Evolutionary conservation across 2,329 filamentous ascomycete species (phyloP).

Genomic region (Bipolaris sorokiniana): DNA sequence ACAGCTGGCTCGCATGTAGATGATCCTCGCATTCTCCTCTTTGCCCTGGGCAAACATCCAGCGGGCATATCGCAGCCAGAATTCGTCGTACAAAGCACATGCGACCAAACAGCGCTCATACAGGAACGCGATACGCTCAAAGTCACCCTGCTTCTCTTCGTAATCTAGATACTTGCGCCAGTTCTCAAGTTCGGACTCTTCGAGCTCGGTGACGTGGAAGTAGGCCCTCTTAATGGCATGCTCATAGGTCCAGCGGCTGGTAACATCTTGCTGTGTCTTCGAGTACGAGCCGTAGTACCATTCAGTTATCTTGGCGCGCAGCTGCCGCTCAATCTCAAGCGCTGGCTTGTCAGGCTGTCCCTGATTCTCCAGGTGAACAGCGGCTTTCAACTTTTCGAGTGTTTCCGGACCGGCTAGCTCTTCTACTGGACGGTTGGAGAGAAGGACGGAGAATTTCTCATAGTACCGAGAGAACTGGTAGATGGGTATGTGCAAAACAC

Average conservation of each 20-base stretch:
- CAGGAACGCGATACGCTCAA: constrained; percentile 75
- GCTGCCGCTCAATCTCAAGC: constrained; percentile 80
- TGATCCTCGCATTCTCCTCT: constrained; percentile 87
- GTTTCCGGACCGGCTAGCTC: constrained; percentile 75
- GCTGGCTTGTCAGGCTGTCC: constrained; percentile 66
- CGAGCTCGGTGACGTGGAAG: constrained; percentile 93
- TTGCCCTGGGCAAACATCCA: constrained; percentile 84
- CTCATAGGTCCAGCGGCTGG: constrained; percentile 93
- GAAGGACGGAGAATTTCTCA: constrained; percentile 80
- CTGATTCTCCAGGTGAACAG: constrained; percentile 70
- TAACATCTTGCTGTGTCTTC: constrained; percentile 83
- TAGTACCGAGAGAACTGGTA: constrained; percentile 96
- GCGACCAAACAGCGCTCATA: constrained; percentile 95
- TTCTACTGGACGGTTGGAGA: constrained; percentile 72
- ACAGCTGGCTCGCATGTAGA: constrained; percentile 85
- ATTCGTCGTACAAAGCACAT: constrained; percentile 94
- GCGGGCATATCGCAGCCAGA: constrained; percentile 95
- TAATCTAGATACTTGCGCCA: constrained; percentile 98
- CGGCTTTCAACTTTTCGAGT: constrained; percentile 71
- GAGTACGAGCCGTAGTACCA: constrained; percentile 82
- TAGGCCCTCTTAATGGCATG: constrained; percentile 94
- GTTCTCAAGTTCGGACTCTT: constrained; percentile 81
- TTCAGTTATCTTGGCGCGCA: constrained; percentile 79
- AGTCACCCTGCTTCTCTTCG: constrained; percentile 84
- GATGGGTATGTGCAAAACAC: constrained; percentile 88